phyloP scores from a whole-genome alignment of 75 land plant species.

The Sequoiadendron giganteum region DNA sequence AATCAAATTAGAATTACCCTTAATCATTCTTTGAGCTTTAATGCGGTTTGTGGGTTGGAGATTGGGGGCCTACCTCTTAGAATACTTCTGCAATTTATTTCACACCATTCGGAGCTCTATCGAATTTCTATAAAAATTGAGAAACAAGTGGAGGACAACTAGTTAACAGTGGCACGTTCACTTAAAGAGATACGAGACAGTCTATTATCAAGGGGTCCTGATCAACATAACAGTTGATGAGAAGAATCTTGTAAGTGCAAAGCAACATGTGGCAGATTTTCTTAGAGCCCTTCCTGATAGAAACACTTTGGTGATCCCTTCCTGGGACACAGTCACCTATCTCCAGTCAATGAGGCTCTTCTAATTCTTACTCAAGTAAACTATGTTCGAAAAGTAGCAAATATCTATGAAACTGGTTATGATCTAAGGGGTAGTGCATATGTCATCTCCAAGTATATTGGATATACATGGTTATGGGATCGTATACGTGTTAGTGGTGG shows the following conservation, averaged over 20 bases:
- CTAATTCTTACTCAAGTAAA: slow-evolving; percentile 98
- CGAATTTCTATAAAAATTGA: slow-evolving; percentile 79
- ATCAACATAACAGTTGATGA: slow-evolving; percentile 92
- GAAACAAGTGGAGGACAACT: slow-evolving; percentile 84
- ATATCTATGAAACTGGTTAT: slow-evolving; percentile 92
- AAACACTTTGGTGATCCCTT: slow-evolving; percentile 13
- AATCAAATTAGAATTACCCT: too few relatives aligned
- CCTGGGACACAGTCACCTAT: slow-evolving; percentile 57
- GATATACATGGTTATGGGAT: slow-evolving; percentile 99
- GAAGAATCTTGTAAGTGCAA: slow-evolving; percentile 58
- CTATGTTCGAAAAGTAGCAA: slow-evolving; percentile 97
- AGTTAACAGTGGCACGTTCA: slow-evolving; percentile 69
- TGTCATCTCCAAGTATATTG: slow-evolving; percentile 92
- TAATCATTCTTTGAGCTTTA: too few relatives aligned
- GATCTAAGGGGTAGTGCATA: slow-evolving; percentile 93
- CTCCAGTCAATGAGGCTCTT: slow-evolving; percentile 80
- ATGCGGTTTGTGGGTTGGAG: too few relatives aligned
- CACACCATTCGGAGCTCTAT: too few relatives aligned
- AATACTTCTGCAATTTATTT: too few relatives aligned
- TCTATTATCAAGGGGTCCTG: slow-evolving; percentile 72
- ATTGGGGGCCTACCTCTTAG: too few relatives aligned
- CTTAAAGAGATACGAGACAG: slow-evolving; percentile 81
- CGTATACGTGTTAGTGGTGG: slow-evolving; percentile 99
- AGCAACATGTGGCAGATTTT: slow-evolving; percentile 56
- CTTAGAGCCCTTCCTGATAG: slow-evolving; percentile 74